Base-by-base conservation (phyloP, 352 stramenopile genomes). In the Phytophthora cajani region DNA sequence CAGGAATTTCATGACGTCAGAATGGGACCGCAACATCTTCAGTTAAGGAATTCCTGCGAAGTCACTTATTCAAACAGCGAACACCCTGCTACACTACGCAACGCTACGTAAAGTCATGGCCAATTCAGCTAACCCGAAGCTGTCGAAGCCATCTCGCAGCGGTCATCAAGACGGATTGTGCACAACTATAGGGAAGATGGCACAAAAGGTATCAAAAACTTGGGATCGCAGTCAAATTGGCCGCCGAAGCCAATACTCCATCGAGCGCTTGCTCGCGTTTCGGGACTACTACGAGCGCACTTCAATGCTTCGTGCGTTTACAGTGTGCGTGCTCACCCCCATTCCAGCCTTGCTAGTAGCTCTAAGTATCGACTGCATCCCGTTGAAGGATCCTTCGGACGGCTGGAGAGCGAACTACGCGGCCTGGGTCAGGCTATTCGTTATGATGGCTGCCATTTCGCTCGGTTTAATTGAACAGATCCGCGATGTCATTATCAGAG, bases 401-500 rank as follows among this genome's bases (percentile, higher is more conserved):
- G 64, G 64, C 11, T 74, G 64, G 58, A 23, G 50, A 59, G 61
- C 44, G 1, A 80, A 78, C 42, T 68, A 63, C 30, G 55, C 38
- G 14, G 30, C 63, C 11, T 80, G 33, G 42, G 52, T 75, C 25
- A 49, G 60, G n/a, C n/a, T 59, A 5, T 54, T 65, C 16, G 21
- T 72, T n/a, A 58, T 56, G 19, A 47, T 10, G 2, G 42, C 64
- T 12, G 27, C 67, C 12, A 46, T 71, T 33, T 56, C 53, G 40
- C 36, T 70, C 14, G 53, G 38, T 36, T n/a, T 59, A 8, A n/a
- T 68, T 2, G 19, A 65, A 32, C 68, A 74, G 51, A 40, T 61
- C 17, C 44, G 42, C 10, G 42, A 57, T 0, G 51, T 69, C 3
- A 25, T 79, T 2, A 14, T 54, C 2, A 42, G 40, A 2, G 30